Evolutionary conservation across 495 filamentous ascomycete species (phyloP), one percentile per base, ranked within the genome.

Genomic region (Evansstolkia leycettana): DNA sequence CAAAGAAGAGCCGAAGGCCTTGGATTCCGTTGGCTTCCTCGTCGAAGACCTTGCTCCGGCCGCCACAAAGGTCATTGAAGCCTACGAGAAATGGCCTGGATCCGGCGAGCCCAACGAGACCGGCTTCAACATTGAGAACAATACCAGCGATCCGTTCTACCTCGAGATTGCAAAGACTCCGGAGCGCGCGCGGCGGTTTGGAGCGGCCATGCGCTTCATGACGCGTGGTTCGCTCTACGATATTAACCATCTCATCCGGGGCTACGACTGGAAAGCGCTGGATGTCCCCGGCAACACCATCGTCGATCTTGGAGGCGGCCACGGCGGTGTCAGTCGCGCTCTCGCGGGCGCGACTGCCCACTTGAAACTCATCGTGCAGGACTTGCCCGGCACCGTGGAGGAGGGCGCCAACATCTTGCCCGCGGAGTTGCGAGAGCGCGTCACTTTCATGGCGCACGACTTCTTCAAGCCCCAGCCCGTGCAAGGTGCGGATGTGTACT

Each of bases 401-500:
- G n/a, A n/a, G n/a, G 30, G 31, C 1, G 14, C 13, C 3, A 11
- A 13, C 5, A n/a, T n/a, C 0, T 18, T 31, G 2, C 14, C 42
- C 42, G 6, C 39, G 46, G 42, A 52, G 3, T 34, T 70, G 5
- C 39, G 38, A 10, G 36, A 38, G 15, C 57, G 68, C 2, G 52
- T 75, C 29, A 39, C 44, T 0, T 74, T 66, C 44, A 40, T 55
- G 31, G 55, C 47, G 11, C 63, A 75, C 27, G 58, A 72, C 36
- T 67, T 76, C 40, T 66, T 71, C 50, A 33, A 57, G 18, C 45
- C 50, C 2, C 69, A 76, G 43, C 55, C 64, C 1, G 46, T 67
- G 5, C 35, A 43, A n/a, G 46, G 48, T n/a, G 73, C 72, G 4
- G 68, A 73, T 30, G 57, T 70, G 8, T 77, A 76, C 40, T 55